Evolutionary conservation across 345 rosid genomes (phyloP).

Genomic region (Limnanthes douglasii): DNA sequence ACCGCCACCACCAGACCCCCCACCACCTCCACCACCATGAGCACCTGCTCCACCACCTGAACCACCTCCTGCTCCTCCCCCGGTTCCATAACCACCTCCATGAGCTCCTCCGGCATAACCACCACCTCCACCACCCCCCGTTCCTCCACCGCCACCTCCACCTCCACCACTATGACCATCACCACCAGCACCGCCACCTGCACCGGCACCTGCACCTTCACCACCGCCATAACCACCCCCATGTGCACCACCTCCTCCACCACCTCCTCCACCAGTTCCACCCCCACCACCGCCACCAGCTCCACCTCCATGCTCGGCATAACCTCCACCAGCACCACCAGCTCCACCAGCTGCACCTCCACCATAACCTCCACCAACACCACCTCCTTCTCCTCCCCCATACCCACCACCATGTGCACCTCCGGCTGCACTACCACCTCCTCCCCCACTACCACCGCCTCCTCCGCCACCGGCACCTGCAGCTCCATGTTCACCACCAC

Average conservation of each 20-base stretch:
- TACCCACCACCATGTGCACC: conserved; percentile 13
- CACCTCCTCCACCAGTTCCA: conserved; percentile 7
- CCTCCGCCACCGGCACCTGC: conserved; percentile 19
- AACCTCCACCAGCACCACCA: conserved; percentile 17
- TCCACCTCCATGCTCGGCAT: conserved; percentile 12
- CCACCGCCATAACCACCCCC: conserved; percentile 19
- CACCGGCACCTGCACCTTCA: conserved; percentile 15
- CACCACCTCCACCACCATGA: conserved; percentile 15
- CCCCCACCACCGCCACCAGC: conserved; percentile 18
- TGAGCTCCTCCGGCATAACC: conserved; percentile 17
- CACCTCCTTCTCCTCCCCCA: conserved; percentile 12
- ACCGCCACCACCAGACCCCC: no score
- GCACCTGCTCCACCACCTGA: conserved; percentile 13
- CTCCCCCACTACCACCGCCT: conserved; percentile 8
- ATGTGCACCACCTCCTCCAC: conserved; percentile 14
- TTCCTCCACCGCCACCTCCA: conserved; percentile 18
- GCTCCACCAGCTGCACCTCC: conserved; percentile 16
- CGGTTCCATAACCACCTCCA: conserved; percentile 13
- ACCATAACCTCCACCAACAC: conserved; percentile 16
- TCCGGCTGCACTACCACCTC: conserved; percentile 11
- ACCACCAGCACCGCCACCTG: conserved; percentile 14
- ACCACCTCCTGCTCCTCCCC: conserved; percentile 13
- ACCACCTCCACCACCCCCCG: conserved; percentile 18
- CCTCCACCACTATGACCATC: conserved; percentile 15
- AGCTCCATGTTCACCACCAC: conserved; percentile 14